Evolutionary conservation across 1,284 basidiomycete species (phyloP).

Genomic region (Ustilago bromivora): DNA sequence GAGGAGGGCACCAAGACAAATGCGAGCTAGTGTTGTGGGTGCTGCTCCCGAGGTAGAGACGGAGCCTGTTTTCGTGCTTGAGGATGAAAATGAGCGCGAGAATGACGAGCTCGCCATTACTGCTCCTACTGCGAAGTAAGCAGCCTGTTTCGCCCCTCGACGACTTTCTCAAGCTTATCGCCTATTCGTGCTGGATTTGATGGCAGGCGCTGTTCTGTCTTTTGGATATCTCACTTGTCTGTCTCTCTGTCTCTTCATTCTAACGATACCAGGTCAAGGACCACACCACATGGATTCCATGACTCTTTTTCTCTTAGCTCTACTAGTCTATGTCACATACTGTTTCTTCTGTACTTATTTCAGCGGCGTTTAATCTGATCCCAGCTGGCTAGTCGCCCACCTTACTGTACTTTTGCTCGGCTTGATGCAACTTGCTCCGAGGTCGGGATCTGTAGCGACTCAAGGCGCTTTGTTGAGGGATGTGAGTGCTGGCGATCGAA

Average conservation of each 20-base stretch:
- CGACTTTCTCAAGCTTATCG: neutral
- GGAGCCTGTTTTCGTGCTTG: slow-evolving; percentile 47
- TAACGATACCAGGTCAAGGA: slow-evolving; percentile 22
- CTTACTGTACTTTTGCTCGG: no score
- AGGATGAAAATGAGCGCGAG: slow-evolving; percentile 41
- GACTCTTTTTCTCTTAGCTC: neutral
- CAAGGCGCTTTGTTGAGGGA: neutral
- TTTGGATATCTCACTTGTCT: neutral
- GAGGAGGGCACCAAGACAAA: slow-evolving; percentile 24
- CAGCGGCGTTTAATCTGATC: neutral
- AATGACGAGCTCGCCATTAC: slow-evolving; percentile 11
- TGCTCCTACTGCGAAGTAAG: neutral
- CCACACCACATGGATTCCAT: slow-evolving; percentile 11
- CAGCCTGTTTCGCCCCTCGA: neutral
- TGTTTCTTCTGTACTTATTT: neutral
- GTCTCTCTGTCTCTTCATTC: neutral
- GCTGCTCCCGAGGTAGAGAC: neutral
- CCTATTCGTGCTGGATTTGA: neutral
- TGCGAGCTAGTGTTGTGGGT: slow-evolving; percentile 29
- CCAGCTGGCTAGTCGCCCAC: neutral
- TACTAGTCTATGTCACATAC: neutral
- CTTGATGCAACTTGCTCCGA: no score
- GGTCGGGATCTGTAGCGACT: no score
- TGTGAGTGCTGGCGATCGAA: slow-evolving; percentile 1
- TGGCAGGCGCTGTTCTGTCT: slow-evolving; percentile 3